A percentile compares a stretch with the other conserved stretches of the same genome.
Evolutionary conservation across 2,329 filamentous ascomycete genomes (phyloP).

Genomic region (Coleophoma crateriformis): DNA sequence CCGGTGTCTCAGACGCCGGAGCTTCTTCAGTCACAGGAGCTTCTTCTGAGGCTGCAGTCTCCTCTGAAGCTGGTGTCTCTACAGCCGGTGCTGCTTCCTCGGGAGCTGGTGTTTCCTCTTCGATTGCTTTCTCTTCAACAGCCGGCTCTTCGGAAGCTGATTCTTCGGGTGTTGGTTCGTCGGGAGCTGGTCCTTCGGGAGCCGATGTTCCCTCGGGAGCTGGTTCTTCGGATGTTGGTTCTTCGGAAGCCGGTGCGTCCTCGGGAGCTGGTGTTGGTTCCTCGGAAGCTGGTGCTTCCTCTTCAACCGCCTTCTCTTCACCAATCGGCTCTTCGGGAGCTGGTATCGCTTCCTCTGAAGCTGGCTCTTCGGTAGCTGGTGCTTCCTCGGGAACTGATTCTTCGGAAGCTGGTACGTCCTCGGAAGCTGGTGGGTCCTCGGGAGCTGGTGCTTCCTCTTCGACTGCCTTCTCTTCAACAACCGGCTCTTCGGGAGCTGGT

Average conservation of each 20-base stretch:
- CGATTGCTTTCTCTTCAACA: too few species aligned
- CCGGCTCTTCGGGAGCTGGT: not conserved
- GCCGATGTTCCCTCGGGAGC: not conserved
- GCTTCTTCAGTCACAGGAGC: too few species aligned
- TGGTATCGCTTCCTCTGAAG: slow-evolving; percentile 1
- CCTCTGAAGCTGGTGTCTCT: too few species aligned
- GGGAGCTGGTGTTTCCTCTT: too few species aligned
- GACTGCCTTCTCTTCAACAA: not conserved
- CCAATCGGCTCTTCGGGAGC: not conserved
- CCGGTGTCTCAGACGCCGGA: not conserved
- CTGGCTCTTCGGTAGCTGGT: slow-evolving; percentile 3
- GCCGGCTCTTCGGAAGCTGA: too few species aligned
- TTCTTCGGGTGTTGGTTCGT: too few species aligned
- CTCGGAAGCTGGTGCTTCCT: not conserved
- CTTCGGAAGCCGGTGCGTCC: not conserved
- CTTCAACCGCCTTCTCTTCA: not conserved
- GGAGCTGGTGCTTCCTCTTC: not conserved
- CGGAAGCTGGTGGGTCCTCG: not conserved
- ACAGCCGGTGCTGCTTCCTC: too few species aligned
- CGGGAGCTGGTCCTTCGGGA: too few species aligned
- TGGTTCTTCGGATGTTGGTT: not conserved
- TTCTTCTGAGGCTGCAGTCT: too few species aligned
- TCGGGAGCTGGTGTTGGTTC: not conserved
- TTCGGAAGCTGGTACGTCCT: not conserved
- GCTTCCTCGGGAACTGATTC: not conserved